A percentile compares a stretch with the other conserved stretches of the same genome.
Evolutionary conservation across 192 early-diverging fungal species (phyloP).

Genomic region (Haplosporangium gracile): DNA sequence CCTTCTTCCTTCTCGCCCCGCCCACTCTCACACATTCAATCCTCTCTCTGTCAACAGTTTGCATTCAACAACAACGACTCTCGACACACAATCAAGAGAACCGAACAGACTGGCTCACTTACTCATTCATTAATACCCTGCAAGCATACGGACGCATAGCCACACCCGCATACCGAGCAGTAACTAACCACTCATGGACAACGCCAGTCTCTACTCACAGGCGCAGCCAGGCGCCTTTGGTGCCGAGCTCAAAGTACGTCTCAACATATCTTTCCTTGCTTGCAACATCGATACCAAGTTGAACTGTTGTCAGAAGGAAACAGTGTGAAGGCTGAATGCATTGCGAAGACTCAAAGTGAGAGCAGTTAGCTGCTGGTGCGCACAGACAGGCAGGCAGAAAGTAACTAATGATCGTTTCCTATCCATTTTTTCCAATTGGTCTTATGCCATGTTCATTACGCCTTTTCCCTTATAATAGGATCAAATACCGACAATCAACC

Average conservation of each 20-base stretch:
- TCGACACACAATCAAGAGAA: not conserved
- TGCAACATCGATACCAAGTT: not conserved
- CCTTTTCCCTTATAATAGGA: constrained; percentile 40
- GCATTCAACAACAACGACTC: not conserved
- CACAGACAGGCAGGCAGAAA: not conserved
- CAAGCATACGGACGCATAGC: not conserved
- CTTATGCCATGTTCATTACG: not conserved
- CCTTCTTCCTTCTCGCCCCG: not conserved
- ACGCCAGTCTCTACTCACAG: constrained; percentile 16
- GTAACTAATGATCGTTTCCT: not conserved
- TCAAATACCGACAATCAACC: constrained; percentile 65
- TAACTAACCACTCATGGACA: constrained; percentile 25
- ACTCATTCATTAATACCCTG: not conserved
- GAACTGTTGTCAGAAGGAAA: not conserved
- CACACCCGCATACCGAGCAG: not conserved
- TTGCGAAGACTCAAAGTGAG: not conserved
- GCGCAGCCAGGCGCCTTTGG: constrained; percentile 36
- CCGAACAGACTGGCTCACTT: not conserved
- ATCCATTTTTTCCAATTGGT: not conserved
- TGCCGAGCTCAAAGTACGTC: constrained; percentile 44
- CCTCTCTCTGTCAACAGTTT: not conserved
- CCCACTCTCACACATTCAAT: not conserved
- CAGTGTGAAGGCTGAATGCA: not conserved
- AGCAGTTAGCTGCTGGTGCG: not conserved
- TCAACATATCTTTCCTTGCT: not conserved